These are phyloP conservation scores for Yarrowia porcina DNA, from an alignment of 805 yeast species.

Conservation along the genomic window DNA sequence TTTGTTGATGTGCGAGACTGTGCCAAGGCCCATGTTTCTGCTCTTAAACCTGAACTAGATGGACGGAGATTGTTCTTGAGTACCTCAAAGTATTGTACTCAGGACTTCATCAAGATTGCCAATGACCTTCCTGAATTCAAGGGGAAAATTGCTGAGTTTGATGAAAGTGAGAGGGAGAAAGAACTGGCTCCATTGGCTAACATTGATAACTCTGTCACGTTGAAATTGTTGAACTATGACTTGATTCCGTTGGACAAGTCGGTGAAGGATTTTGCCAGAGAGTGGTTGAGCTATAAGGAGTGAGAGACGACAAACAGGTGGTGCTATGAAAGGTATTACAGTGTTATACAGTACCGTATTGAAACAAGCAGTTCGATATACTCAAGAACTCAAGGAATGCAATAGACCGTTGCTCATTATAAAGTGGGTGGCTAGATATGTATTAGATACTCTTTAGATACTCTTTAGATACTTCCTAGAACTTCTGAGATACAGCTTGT, in stretches of 20 bases:
- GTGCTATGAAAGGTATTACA: too few species aligned
- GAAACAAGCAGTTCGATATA: too few species aligned
- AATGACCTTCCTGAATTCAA: conserved; percentile 1
- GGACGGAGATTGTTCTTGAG: conserved; percentile 32
- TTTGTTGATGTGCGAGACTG: conserved; percentile 59
- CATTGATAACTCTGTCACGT: background rate
- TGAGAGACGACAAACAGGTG: background rate
- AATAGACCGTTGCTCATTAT: too few species aligned
- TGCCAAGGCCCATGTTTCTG: conserved; percentile 53
- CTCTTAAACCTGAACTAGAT: conserved; percentile 39
- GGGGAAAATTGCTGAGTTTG: background rate
- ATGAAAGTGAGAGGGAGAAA: background rate
- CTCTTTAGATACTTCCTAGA: too few species aligned
- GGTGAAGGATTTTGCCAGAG: background rate
- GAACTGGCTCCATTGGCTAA: background rate
- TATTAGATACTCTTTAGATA: too few species aligned
- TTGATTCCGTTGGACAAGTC: background rate
- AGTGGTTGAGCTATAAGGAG: background rate
- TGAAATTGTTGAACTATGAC: background rate
- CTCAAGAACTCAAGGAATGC: too few species aligned
- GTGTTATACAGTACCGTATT: too few species aligned
- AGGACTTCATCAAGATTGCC: conserved; percentile 28
- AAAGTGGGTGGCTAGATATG: too few species aligned
- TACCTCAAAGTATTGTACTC: conserved; percentile 28
- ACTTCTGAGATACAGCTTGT: too few species aligned